Conservation (phyloP, 345 rosid genomes). For the Rhodamnia rubescens region DNA sequence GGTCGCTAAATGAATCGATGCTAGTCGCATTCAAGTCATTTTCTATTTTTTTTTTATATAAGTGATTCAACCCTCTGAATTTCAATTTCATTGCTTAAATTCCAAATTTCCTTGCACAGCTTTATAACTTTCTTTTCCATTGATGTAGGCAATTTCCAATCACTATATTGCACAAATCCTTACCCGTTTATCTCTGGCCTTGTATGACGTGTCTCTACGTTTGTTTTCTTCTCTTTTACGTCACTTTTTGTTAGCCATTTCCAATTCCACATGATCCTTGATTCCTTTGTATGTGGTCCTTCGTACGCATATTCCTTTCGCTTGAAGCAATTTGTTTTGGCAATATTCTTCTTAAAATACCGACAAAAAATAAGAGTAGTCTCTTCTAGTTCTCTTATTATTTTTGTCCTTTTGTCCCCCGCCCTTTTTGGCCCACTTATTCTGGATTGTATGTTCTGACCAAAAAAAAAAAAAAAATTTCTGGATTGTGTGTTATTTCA, state of each 20-base stretch:
- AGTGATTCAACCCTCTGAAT: neutral
- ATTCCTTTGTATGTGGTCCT: neutral
- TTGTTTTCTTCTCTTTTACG: neutral
- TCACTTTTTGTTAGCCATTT: neutral
- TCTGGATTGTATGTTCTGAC: neutral
- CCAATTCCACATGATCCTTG: neutral
- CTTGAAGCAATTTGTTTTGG: neutral
- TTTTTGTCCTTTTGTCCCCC: neutral
- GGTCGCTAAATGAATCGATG: neutral
- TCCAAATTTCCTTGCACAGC: neutral
- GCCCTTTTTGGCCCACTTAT: neutral
- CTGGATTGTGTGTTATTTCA: neutral
- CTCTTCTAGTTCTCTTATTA: neutral
- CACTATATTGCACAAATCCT: neutral
- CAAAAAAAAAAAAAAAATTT: too few species aligned
- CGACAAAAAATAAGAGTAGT: neutral
- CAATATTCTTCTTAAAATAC: neutral
- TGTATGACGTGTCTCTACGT: neutral
- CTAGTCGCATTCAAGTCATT: neutral
- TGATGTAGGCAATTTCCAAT: neutral
- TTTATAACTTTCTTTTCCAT: neutral
- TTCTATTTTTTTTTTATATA: neutral
- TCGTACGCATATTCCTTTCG: neutral
- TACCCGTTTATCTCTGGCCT: neutral
- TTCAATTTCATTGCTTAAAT: neutral